A percentile compares a stretch with the other conserved stretches of the same genome.
These are phyloP conservation scores for Diutina scorzettiae DNA, from an alignment of 1,139 yeast species.

Conservation along the genomic window DNA sequence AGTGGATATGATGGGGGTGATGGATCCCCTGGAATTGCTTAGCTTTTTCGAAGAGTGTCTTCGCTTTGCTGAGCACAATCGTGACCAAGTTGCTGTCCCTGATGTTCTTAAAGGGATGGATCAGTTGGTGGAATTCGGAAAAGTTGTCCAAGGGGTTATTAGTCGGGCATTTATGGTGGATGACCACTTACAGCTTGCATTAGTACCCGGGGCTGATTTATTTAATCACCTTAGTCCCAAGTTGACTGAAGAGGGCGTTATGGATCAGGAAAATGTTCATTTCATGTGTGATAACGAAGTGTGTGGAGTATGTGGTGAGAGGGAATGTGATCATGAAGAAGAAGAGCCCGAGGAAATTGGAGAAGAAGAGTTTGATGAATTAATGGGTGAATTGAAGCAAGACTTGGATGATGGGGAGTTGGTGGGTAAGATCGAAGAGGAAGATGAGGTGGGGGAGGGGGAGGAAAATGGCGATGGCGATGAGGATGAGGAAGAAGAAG, in stretches of 20 bases:
- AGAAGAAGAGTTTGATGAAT: slow-evolving; percentile 6
- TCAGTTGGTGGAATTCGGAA: slow-evolving; percentile 34
- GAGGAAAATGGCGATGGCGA: slow-evolving; percentile 6
- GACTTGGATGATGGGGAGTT: slow-evolving; percentile 6
- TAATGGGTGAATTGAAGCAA: neutral
- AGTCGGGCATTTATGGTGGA: slow-evolving; percentile 79
- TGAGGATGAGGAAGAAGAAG: slow-evolving; percentile 4
- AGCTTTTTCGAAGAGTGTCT: slow-evolving; percentile 41
- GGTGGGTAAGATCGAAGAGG: slow-evolving; percentile 12
- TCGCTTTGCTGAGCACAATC: slow-evolving; percentile 30
- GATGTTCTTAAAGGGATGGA: slow-evolving; percentile 17
- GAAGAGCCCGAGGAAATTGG: slow-evolving; percentile 6
- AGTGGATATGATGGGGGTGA: slow-evolving; percentile 48
- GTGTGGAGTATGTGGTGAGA: slow-evolving; percentile 10
- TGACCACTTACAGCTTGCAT: slow-evolving; percentile 54
- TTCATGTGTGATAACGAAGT: slow-evolving; percentile 46
- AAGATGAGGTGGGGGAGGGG: slow-evolving; percentile 10
- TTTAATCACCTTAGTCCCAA: slow-evolving; percentile 57
- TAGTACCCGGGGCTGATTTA: slow-evolving; percentile 87
- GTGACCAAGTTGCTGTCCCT: slow-evolving; percentile 26
- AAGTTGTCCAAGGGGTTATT: slow-evolving; percentile 45
- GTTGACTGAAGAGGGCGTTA: slow-evolving; percentile 11
- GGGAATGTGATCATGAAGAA: slow-evolving; percentile 33
- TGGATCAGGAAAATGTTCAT: slow-evolving; percentile 47
- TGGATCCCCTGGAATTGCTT: slow-evolving; percentile 45